Conservation (phyloP, 257 asterid species). For the Misopates orontium region DNA sequence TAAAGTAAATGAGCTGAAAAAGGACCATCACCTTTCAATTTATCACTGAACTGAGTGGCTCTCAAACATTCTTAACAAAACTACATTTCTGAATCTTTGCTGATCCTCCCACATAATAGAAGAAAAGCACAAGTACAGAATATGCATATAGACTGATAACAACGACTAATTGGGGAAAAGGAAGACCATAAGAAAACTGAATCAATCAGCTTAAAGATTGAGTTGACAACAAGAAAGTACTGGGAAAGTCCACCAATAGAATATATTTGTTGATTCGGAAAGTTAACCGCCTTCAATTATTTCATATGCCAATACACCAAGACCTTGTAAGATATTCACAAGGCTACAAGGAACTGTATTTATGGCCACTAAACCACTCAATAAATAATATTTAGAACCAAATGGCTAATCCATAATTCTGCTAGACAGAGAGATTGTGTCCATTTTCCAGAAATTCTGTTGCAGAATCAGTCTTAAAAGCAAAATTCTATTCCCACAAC, state of each 20-base stretch:
- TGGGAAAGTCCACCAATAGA: too few relatives aligned
- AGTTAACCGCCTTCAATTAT: background rate
- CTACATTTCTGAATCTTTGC: background rate
- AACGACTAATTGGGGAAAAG: slow-evolving; percentile 3
- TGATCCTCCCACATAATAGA: slow-evolving; percentile 1
- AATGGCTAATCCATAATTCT: slow-evolving; percentile 6
- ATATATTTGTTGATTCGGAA: too few relatives aligned
- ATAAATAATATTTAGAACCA: slow-evolving; percentile 1
- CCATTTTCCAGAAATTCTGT: slow-evolving; percentile 16
- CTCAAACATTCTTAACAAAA: background rate
- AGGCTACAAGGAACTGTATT: background rate
- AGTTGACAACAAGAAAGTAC: too few relatives aligned
- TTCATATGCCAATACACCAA: background rate
- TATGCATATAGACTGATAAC: background rate
- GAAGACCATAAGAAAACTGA: background rate
- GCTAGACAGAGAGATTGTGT: background rate
- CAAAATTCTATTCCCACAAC: slow-evolving; percentile 8
- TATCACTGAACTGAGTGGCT: background rate
- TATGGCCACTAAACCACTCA: slow-evolving; percentile 14
- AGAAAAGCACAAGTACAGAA: background rate
- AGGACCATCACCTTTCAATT: background rate
- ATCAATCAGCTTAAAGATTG: too few relatives aligned
- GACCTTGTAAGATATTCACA: background rate
- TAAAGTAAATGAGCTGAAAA: background rate
- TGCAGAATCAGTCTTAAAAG: background rate